Evolutionary conservation across 1,284 basidiomycete genomes (phyloP).

Genomic region (Flammula alnicola): DNA sequence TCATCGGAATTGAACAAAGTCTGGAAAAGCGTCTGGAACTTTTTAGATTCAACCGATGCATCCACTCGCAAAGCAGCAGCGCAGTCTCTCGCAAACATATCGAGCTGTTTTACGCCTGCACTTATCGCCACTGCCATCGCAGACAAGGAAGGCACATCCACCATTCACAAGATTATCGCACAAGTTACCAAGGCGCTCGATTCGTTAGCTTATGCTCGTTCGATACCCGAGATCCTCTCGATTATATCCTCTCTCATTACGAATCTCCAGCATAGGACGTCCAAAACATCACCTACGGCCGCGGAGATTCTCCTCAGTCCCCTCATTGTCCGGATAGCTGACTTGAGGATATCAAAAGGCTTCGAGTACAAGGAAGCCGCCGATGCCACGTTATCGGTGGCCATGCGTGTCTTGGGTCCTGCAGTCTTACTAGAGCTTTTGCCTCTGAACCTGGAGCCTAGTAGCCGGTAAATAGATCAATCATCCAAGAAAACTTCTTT

Average conservation of each 20-base stretch:
- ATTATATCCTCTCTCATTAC: conserved; percentile 62
- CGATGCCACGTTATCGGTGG: conserved; percentile 80
- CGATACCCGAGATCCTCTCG: conserved; percentile 74
- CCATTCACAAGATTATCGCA: conserved; percentile 64
- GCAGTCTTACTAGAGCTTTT: conserved; percentile 76
- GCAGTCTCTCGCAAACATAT: conserved; percentile 64
- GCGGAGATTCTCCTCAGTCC: conserved; percentile 77
- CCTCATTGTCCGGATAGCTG: conserved; percentile 77
- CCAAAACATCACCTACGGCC: conserved; percentile 53
- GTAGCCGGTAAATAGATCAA: conserved; percentile 63
- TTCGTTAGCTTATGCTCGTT: conserved; percentile 67
- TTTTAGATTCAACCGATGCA: conserved; percentile 66
- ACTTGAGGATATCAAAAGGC: conserved; percentile 75
- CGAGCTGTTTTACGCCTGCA: conserved; percentile 71
- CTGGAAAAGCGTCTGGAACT: conserved; percentile 80
- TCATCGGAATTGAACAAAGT: conserved; percentile 62
- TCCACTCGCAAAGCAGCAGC: conserved; percentile 66
- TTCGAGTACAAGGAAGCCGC: conserved; percentile 94
- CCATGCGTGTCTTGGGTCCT: conserved; percentile 89
- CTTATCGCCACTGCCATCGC: conserved; percentile 59
- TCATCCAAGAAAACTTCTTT: background rate
- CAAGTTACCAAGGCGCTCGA: conserved; percentile 72
- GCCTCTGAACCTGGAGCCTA: conserved; percentile 87
- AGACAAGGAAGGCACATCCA: conserved; percentile 56
- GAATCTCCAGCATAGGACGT: conserved; percentile 45